Conservation (phyloP, 2,329 filamentous ascomycete genomes). For the Diaporthe citriasiana region DNA sequence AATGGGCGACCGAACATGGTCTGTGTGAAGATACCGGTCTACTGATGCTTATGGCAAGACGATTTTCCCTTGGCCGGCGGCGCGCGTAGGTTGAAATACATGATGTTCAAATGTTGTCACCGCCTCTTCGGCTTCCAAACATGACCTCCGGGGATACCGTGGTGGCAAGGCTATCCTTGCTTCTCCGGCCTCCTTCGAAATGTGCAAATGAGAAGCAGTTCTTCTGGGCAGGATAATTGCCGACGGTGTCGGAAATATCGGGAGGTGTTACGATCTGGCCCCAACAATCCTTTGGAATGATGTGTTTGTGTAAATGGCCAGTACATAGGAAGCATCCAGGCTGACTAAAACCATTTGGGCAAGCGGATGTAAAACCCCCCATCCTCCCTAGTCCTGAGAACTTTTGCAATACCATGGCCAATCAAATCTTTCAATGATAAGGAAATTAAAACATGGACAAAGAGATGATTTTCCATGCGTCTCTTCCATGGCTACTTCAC, state of each 20-base stretch:
- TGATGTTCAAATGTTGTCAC: background rate
- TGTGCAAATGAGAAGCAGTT: background rate
- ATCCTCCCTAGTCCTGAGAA: background rate
- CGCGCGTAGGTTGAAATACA: background rate
- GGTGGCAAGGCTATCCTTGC: background rate
- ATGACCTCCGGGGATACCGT: background rate
- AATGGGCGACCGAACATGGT: no score
- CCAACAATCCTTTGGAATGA: constrained; percentile 6
- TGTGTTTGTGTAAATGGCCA: background rate
- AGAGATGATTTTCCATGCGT: background rate
- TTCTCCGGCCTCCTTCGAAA: background rate
- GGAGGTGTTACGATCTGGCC: background rate
- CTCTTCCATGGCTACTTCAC: background rate
- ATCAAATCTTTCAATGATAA: background rate
- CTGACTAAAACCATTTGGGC: background rate
- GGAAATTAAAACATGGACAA: background rate
- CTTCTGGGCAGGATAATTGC: background rate
- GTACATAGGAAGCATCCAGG: background rate
- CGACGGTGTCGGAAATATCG: background rate
- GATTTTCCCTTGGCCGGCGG: no score
- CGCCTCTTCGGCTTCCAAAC: background rate
- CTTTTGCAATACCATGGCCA: no score
- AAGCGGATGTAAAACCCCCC: background rate
- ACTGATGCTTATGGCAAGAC: background rate
- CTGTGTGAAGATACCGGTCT: no score